phyloP scores from a whole-genome alignment of 164 flowering plant genomes.

The Houttuynia cordata region DNA sequence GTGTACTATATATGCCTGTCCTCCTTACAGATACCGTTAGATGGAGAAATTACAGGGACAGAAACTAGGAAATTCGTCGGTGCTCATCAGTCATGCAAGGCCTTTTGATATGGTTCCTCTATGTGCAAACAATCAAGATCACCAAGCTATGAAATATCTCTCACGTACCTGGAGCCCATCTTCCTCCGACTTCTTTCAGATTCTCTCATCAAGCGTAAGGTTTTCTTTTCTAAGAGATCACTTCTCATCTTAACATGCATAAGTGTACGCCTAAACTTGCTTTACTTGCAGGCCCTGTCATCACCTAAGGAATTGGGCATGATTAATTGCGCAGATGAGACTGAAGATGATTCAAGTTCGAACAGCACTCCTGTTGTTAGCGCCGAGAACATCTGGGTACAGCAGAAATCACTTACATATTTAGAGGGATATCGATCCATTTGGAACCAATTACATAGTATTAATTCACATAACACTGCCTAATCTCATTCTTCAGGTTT shows the following conservation, averaged over 20 bases:
- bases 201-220: slow-evolving; percentile 14
- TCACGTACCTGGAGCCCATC: slow-evolving; percentile 22
- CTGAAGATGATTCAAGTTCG: neutral
- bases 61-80: neutral
- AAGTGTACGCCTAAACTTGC: neutral
- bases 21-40: neutral
- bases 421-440: no score
- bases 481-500: neutral
- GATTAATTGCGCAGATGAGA: neutral
- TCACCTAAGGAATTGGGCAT: neutral
- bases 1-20: neutral
- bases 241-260: neutral
- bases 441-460: no score
- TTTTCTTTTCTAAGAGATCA: neutral
- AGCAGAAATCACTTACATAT: neutral
- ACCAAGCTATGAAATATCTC: slow-evolving; percentile 19
- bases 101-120: neutral
- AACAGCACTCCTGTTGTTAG: neutral
- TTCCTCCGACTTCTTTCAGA: slow-evolving; percentile 17
- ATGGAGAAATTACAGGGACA: neutral
- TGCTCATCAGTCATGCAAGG: neutral
- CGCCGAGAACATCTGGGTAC: neutral
- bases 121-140: slow-evolving; percentile 2
- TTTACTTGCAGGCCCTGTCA: neutral
- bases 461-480: no score